Evolutionary conservation across 768 basidiomycete species (phyloP), one percentile per base, ranked within the genome.

Genomic region (Termitomyces sp.): DNA sequence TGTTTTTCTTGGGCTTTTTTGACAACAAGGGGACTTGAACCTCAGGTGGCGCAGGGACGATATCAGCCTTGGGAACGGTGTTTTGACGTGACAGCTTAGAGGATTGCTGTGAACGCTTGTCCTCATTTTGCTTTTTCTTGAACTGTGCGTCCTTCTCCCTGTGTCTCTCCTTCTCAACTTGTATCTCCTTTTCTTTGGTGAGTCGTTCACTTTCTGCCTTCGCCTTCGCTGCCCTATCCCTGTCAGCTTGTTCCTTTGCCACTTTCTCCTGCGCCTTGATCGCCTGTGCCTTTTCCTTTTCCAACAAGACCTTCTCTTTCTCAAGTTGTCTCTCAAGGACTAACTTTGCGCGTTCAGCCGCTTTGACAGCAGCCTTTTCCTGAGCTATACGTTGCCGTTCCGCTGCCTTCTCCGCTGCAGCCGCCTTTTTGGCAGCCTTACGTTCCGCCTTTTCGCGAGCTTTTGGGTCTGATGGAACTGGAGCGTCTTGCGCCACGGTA

Each of bases 1-100:
- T 91, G 64, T 77, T 89, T 71, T 93, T 93, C 79, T 91, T 93
- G 5, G 91, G 88, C 72, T 90, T 86, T 70, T 87, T 91, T 24
- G 91, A 91, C 40, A 91, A 75, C 34, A 93, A 81, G 18, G 91
- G 89, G 12, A 84, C 85, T 65, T 91, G 91, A 3, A 77, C 65
- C 5, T 71, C 67, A n/a, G 76, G 71, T 45, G 48, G 57, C 9
- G 57, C 47, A 26, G 58, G 49, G 22, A 58, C 53, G 74, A 53
- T 64, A 58, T 49, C 61, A 59, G 62, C 63, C 37, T 60, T 68
- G 67, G 46, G 26, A 30, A 49, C 39, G 22, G 16, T 24, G 44
- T 20, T 36, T 26, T 37, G 55, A 39, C 62, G 60, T 27, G 53
- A 46, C 33, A 26, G 22, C 37, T 57, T 58, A 8, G 57, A 45